These are phyloP conservation scores for Arthrobotrys pseudoclavata DNA, from an alignment of 2,329 filamentous ascomycete genomes.

Conservation along the genomic window DNA sequence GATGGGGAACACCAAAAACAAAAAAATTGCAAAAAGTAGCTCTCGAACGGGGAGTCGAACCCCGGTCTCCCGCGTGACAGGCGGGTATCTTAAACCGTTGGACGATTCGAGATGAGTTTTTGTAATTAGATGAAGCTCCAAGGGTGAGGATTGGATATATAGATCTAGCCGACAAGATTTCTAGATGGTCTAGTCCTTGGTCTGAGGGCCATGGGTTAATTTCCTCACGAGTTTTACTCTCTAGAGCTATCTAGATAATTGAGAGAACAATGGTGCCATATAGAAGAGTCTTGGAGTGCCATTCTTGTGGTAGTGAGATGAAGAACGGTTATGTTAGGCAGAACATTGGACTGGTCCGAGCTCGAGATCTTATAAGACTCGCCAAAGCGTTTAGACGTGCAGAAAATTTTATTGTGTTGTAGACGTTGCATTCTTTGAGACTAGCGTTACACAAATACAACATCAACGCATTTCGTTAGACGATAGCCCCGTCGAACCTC, in stretches of 20 bases:
- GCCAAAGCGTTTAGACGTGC: too few species aligned
- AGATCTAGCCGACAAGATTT: background rate
- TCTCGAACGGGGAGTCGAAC: conserved; percentile 61
- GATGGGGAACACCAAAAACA: background rate
- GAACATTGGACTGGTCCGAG: too few species aligned
- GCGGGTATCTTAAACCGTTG: conserved; percentile 60
- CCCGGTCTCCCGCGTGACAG: conserved; percentile 60
- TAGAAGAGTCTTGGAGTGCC: too few species aligned
- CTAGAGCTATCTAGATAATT: too few species aligned
- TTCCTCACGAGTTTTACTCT: too few species aligned
- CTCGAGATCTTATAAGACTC: too few species aligned
- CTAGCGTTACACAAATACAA: conserved; percentile 7
- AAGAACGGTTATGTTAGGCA: too few species aligned
- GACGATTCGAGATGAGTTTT: conserved; percentile 58
- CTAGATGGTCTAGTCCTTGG: too few species aligned
- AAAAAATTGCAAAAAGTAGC: conserved; percentile 31
- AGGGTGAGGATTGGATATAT: conserved; percentile 4
- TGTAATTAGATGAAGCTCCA: conserved; percentile 1
- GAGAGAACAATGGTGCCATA: too few species aligned
- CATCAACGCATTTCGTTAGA: conserved; percentile 4
- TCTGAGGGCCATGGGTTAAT: too few species aligned
- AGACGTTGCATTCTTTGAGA: conserved; percentile 14
- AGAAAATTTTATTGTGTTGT: conserved; percentile 1
- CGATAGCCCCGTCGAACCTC: background rate
- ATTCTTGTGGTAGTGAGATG: too few species aligned